Conservation (phyloP, 768 basidiomycete genomes). For the Russula griseocarnosa region DNA sequence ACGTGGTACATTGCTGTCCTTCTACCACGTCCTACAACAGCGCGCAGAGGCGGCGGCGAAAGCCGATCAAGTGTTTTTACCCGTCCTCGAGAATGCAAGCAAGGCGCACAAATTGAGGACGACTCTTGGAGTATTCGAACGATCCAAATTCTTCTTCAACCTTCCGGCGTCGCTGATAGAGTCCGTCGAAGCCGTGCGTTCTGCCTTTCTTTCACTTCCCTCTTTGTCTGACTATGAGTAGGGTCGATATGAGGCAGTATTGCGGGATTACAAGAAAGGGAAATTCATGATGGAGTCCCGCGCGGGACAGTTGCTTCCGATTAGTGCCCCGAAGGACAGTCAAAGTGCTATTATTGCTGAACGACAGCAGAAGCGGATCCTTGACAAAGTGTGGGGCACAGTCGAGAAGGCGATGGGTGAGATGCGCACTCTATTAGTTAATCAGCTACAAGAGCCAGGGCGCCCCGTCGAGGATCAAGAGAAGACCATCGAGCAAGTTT, state of each 20-base stretch:
- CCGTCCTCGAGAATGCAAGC: slow-evolving; percentile 90
- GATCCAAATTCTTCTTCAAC: slow-evolving; percentile 98
- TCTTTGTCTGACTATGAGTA: slow-evolving; percentile 34
- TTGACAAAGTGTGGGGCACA: slow-evolving; percentile 93
- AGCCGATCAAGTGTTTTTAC: slow-evolving; percentile 93
- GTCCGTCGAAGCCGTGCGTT: slow-evolving; percentile 77
- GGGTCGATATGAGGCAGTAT: slow-evolving; percentile 91
- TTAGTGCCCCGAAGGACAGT: slow-evolving; percentile 58
- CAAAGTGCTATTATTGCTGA: slow-evolving; percentile 47
- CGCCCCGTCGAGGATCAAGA: slow-evolving; percentile 91
- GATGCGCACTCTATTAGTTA: slow-evolving; percentile 73
- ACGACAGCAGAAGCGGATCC: slow-evolving; percentile 84
- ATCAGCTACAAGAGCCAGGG: slow-evolving; percentile 75
- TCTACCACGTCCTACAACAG: neutral
- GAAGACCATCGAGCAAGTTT: slow-evolving; percentile 86
- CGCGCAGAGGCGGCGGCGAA: slow-evolving; percentile 78
- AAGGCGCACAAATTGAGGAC: slow-evolving; percentile 91
- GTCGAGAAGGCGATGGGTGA: slow-evolving; percentile 94
- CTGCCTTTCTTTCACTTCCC: neutral
- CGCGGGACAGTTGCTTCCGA: slow-evolving; percentile 79
- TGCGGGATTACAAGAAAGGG: slow-evolving; percentile 97
- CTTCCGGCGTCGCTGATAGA: slow-evolving; percentile 89
- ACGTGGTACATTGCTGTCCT: slow-evolving; percentile 29
- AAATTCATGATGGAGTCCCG: slow-evolving; percentile 84
- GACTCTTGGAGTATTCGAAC: slow-evolving; percentile 91